phyloP scores from a whole-genome alignment of 169 alveolate genomes.

The Cryptosporidium parvum region DNA sequence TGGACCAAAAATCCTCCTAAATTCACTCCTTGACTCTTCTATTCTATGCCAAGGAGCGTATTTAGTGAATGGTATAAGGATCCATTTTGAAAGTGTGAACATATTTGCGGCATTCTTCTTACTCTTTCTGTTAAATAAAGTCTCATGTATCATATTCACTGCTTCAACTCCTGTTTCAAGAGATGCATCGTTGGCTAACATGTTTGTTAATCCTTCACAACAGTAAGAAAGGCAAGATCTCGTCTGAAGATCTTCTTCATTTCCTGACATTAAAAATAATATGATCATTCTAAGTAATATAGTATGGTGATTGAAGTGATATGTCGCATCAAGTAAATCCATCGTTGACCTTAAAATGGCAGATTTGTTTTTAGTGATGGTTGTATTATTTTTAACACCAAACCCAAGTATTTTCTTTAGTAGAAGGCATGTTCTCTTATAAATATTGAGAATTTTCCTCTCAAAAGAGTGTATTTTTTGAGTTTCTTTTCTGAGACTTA shows the following conservation, averaged over 20 bases:
- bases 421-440: conserved; percentile 58
- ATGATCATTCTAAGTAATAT: conserved; percentile 46
- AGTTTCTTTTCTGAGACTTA: conserved; percentile 22
- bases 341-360: conserved; percentile 16
- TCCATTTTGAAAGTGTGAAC: conserved; percentile 36
- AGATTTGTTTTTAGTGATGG: background rate
- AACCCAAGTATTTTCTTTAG: conserved; percentile 22
- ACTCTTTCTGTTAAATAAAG: conserved; percentile 19
- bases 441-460: conserved; percentile 27
- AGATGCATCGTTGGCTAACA: conserved; percentile 33
- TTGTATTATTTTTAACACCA: background rate
- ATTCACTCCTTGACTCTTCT: conserved; percentile 61
- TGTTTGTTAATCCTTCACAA: conserved; percentile 48
- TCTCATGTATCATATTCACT: conserved; percentile 40
- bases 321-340: conserved; percentile 50
- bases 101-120: background rate
- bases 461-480: conserved; percentile 43
- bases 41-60: conserved; percentile 73
- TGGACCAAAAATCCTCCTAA: conserved; percentile 47
- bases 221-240: conserved; percentile 25
- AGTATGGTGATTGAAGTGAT: conserved; percentile 61
- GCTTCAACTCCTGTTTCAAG: conserved; percentile 66
- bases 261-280: conserved; percentile 50
- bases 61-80: conserved; percentile 48
- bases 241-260: conserved; percentile 5